Percentiles rank a stretch among this genome's conserved stretches.
Evolutionary conservation across 1,284 basidiomycete species (phyloP).

Genomic region (Afroboletus lepidellus): DNA sequence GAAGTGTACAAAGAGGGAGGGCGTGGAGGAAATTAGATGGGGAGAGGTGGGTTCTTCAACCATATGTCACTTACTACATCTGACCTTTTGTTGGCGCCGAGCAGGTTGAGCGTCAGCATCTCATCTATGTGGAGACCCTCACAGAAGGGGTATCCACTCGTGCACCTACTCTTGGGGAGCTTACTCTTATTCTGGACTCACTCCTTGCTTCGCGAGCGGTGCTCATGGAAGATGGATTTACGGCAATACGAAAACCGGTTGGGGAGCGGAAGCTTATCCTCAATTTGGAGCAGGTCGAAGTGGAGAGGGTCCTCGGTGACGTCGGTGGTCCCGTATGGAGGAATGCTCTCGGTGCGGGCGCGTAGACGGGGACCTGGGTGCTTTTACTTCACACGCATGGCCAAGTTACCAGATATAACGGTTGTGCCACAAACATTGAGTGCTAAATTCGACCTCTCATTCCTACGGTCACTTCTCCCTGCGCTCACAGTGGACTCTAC

Average conservation of each 20-base stretch:
- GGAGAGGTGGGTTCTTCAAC: slow-evolving; percentile 55
- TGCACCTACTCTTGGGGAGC: slow-evolving; percentile 54
- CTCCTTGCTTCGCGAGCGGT: slow-evolving; percentile 71
- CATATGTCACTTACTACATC: neutral
- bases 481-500: too few relatives aligned
- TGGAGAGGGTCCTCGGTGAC: slow-evolving; percentile 72
- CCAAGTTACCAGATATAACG: neutral
- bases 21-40: slow-evolving; percentile 87
- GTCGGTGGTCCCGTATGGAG: slow-evolving; percentile 70
- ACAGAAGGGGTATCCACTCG: slow-evolving; percentile 50
- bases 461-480: neutral
- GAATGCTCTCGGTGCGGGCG: slow-evolving; percentile 42
- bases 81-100: slow-evolving; percentile 5
- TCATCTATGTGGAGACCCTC: slow-evolving; percentile 58
- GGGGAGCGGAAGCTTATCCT: slow-evolving; percentile 62
- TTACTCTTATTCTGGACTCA: slow-evolving; percentile 62
- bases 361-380: slow-evolving; percentile 8
- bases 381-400: neutral
- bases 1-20: slow-evolving; percentile 80
- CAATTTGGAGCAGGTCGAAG: slow-evolving; percentile 68
- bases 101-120: slow-evolving; percentile 68
- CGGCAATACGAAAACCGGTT: slow-evolving; percentile 50
- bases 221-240: slow-evolving; percentile 62
- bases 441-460: neutral
- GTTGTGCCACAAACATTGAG: neutral